phyloP scores from a whole-genome alignment of 495 filamentous ascomycete species.

The Talaromyces proteolyticus region DNA sequence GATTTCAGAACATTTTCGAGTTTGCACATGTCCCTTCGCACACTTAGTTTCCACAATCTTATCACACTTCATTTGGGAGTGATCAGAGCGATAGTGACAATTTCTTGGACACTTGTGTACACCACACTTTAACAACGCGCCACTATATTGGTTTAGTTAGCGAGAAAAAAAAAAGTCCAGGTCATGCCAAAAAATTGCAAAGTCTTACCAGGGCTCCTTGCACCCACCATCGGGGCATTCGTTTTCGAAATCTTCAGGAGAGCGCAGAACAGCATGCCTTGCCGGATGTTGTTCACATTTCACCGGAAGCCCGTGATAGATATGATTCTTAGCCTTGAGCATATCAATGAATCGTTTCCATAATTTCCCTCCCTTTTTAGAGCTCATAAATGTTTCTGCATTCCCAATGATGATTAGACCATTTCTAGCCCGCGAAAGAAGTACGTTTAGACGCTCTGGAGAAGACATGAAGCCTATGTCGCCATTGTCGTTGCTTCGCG shows the following conservation, averaged over 20 bases:
- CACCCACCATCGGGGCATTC: conserved; percentile 73
- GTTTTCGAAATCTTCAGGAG: conserved; percentile 50
- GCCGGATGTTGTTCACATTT: conserved; percentile 62
- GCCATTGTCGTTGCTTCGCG: conserved; percentile 55
- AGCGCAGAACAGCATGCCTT: conserved; percentile 34
- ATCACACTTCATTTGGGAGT: conserved; percentile 57
- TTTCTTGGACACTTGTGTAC: conserved; percentile 53
- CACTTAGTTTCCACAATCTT: no score
- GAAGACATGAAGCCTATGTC: conserved; percentile 74
- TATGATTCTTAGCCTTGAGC: conserved; percentile 43
- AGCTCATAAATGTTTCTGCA: conserved; percentile 57
- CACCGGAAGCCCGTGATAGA: conserved; percentile 68
- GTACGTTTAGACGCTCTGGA: conserved; percentile 64
- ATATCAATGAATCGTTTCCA: conserved; percentile 57
- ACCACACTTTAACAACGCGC: conserved; percentile 52
- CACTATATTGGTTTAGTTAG: conserved; percentile 28
- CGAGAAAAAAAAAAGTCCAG: no score
- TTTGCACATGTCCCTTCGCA: no score
- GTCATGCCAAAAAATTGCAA: neutral
- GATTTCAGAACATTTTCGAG: no score
- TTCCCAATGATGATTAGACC: conserved; percentile 69
- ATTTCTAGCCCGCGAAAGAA: conserved; percentile 64
- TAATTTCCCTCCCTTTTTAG: conserved; percentile 49
- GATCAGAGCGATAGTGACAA: conserved; percentile 63
- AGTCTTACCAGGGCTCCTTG: conserved; percentile 50